Evolutionary conservation across 1,284 basidiomycete genomes (phyloP).

Genomic region (Sphaerobolus stellatus): DNA sequence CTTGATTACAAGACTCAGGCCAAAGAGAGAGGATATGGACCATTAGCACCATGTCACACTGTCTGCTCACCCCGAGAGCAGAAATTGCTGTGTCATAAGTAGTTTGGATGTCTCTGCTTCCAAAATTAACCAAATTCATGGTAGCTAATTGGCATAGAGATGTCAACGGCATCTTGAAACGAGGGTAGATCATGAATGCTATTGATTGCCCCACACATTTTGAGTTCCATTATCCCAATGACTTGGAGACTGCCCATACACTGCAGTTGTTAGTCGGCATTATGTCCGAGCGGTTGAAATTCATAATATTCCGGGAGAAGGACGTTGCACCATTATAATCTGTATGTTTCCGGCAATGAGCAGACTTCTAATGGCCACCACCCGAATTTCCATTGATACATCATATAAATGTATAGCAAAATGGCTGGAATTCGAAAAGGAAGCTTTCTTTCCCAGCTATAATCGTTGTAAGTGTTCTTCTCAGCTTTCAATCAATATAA

Average conservation of each 20-base stretch:
- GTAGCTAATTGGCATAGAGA: conserved; percentile 26
- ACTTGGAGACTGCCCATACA: conserved; percentile 18
- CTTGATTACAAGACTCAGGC: conserved; percentile 4
- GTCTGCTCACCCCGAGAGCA: conserved; percentile 16
- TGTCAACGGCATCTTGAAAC: conserved; percentile 14
- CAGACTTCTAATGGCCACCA: conserved; percentile 15
- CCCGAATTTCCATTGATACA: conserved; percentile 24
- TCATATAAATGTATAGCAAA: conserved; percentile 25
- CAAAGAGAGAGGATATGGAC: conserved; percentile 21
- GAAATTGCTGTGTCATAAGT: conserved; percentile 21
- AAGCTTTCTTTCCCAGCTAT: conserved; percentile 21
- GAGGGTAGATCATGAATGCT: conserved; percentile 10
- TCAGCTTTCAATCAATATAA: neutral
- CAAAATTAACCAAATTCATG: no score
- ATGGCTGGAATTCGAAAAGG: conserved; percentile 30
- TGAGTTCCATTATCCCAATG: conserved; percentile 21
- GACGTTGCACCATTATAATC: conserved; percentile 17
- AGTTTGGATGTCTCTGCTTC: no score
- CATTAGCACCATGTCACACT: conserved; percentile 18
- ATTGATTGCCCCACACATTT: conserved; percentile 18
- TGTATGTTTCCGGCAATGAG: conserved; percentile 26
- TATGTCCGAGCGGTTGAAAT: conserved; percentile 18
- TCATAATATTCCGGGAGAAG: neutral
- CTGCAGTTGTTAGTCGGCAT: conserved; percentile 19
- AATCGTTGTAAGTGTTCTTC: conserved; percentile 23